Conservation (phyloP, 306 rosid genomes). For the Sesbania bispinosa region DNA sequence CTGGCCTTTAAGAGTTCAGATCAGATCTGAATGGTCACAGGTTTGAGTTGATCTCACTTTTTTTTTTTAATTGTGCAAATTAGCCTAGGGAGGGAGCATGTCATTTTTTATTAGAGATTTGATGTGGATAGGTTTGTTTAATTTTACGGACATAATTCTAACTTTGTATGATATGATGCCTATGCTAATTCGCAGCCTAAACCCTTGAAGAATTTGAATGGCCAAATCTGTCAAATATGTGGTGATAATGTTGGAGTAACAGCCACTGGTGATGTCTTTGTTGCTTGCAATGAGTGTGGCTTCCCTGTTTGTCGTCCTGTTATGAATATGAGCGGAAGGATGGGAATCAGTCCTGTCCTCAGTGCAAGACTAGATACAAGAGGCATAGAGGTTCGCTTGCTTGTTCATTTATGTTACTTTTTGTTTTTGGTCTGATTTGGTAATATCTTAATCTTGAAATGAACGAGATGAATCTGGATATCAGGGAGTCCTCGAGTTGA, state of each 20-base stretch:
- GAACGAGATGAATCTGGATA: constrained; percentile 26
- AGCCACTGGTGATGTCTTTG: constrained; percentile 80
- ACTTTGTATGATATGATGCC: background rate
- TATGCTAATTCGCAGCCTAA: constrained; percentile 75
- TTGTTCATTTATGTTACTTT: background rate
- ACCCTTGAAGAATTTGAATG: constrained; percentile 73
- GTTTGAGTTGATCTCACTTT: too few species aligned
- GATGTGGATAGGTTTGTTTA: background rate
- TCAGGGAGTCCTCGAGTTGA: constrained; percentile 95
- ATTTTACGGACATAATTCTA: background rate
- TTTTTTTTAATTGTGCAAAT: too few species aligned
- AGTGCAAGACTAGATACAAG: constrained; percentile 94
- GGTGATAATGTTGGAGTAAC: constrained; percentile 79
- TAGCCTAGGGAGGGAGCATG: too few species aligned
- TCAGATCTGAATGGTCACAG: constrained; percentile 33
- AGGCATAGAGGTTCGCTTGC: constrained; percentile 79
- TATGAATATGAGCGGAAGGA: constrained; percentile 94
- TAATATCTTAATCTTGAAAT: background rate
- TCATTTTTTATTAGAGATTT: too few species aligned
- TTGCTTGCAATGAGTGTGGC: constrained; percentile 96
- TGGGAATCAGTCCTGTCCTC: constrained; percentile 92
- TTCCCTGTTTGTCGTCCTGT: constrained; percentile 93
- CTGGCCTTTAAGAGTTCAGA: constrained; percentile 1
- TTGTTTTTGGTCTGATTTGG: background rate
- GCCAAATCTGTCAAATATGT: constrained; percentile 91